phyloP scores from a whole-genome alignment of 305 asterid genomes.

The Fraxinus sp. region DNA sequence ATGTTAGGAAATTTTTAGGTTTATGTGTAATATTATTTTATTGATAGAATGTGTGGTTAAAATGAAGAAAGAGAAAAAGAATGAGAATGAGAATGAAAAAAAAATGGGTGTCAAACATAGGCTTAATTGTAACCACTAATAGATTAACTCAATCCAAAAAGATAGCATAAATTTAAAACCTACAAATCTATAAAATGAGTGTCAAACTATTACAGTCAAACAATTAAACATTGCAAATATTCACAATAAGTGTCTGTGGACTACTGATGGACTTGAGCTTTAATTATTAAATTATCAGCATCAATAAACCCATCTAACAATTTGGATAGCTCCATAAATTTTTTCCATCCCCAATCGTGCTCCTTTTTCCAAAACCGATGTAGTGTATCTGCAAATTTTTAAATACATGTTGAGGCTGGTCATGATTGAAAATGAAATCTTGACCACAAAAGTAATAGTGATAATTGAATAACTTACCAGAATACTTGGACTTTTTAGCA shows the following conservation, averaged over 20 bases:
- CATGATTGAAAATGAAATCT: background rate
- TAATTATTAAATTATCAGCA: slow-evolving; percentile 75
- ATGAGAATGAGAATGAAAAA: too few relatives aligned
- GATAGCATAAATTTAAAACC: background rate
- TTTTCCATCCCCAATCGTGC: slow-evolving; percentile 99
- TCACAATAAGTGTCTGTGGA: too few relatives aligned
- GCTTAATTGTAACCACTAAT: background rate
- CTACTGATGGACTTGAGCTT: slow-evolving; percentile 99
- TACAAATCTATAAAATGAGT: slow-evolving; percentile 18
- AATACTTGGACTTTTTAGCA: slow-evolving; percentile 90
- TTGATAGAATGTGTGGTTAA: too few relatives aligned
- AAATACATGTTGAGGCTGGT: slow-evolving; percentile 6
- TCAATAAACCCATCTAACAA: slow-evolving; percentile 87
- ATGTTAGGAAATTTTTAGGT: too few relatives aligned
- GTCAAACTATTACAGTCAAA: background rate
- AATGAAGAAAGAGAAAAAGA: too few relatives aligned
- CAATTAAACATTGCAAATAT: background rate
- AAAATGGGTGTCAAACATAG: too few relatives aligned
- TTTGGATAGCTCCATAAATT: slow-evolving; percentile 97
- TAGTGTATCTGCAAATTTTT: slow-evolving; percentile 66
- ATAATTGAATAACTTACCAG: slow-evolving; percentile 48
- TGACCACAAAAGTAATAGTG: background rate
- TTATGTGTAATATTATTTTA: too few relatives aligned
- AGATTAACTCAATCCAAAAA: slow-evolving; percentile 30
- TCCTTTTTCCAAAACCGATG: slow-evolving; percentile 98